Base-by-base conservation (phyloP, 2,329 filamentous ascomycete species). In the Hortaea werneckii region DNA sequence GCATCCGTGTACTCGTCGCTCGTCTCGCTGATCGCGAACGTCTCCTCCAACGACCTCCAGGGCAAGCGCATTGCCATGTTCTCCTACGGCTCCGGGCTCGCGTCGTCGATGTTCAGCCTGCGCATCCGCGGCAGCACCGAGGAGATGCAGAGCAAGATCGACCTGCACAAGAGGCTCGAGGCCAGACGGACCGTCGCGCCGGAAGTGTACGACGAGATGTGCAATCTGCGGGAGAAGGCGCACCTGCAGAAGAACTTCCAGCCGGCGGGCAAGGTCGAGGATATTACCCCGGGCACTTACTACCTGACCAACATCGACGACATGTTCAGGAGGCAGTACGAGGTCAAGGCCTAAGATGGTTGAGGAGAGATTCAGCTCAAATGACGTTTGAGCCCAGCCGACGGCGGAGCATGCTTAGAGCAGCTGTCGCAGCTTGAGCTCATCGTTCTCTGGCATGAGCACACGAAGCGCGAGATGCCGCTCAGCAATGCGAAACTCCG, bases 191-290 rank as follows among this genome's bases (percentile, higher is more conserved):
- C 65, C 44, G 70, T 74, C 27, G 59, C 65, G 20, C 72, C 72
- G 9, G 63, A 73, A 61, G 65, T 68, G 5, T 75, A 74, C 59
- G 71, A 75, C 42, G 66, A 74, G 69, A 72, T 73, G 69, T 75
- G 72, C 67, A 70, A 70, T 57, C 64, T 74, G 45, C 67, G 72
- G 45, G 70, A 73, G 64, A 63, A 67, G 50, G 72, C 72, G 41
- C 71, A 75, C 51, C 56, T 74, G 47, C 65, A 74, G 66, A 72
- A 70, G 63, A 62, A 67, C 57, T 74, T 69, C 62, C 67, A 62
- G 47, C 72, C 72, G 27, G 54, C 58, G 43, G 72, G 71, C 49
- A 65, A 58, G 50, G 54, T 61, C 32, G 70, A 73, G 30, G 65
- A 61, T 43, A 62, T 74, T 37, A 59, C 68, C 49, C 65, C 70